Evolutionary conservation across 345 rosid genomes (phyloP), one percentile per base, ranked within the genome.

Genomic region (Arabis alpina): DNA sequence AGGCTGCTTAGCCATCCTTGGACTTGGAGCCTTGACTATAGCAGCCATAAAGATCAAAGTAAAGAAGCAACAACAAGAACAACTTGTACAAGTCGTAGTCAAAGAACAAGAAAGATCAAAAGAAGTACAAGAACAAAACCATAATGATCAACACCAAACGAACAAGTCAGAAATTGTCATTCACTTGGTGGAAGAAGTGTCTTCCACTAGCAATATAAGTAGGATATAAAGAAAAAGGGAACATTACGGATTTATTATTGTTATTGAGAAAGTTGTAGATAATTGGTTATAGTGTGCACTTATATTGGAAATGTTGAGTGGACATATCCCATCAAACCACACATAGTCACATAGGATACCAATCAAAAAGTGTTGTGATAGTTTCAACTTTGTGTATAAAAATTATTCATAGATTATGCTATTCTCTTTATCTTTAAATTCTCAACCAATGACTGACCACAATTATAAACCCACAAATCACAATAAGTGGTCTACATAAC

Each of bases 1-100:
- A 0, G 91, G 87, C 1, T 53, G 73, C 5, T 64, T 87, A 25
- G 81, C 73, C 58, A 47, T 82, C 49, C 44, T 81, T n/a, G 74
- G 86, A 36, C 28, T 76, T 0, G 78, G 80, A 12, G 30, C 82
- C 37, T 54, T 75, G 44, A 64, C 89, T 27, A 81, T 74, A 41
- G 77, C 86, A 3, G 82, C 86, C 10, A 14, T 42, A 4, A 32
- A 63, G 51, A 63, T 68, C 4, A 41, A 50, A 19, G 64, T 5
- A 24, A 71, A 28, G 34, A 34, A 81, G 8, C 37, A 34, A 9
- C 82, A 60, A 64, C 81, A 54, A 56, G 79, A 68, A 76, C 82
- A 50, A 70, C 82, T 81, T 68, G 75, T 61, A 40, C 55, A 64
- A 62, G 70, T 69, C 54, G 27, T 54, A 19, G 24, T 3, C 78